These are phyloP conservation scores for Candida manassasensis DNA, from an alignment of 805 yeast species.

Conservation along the genomic window DNA sequence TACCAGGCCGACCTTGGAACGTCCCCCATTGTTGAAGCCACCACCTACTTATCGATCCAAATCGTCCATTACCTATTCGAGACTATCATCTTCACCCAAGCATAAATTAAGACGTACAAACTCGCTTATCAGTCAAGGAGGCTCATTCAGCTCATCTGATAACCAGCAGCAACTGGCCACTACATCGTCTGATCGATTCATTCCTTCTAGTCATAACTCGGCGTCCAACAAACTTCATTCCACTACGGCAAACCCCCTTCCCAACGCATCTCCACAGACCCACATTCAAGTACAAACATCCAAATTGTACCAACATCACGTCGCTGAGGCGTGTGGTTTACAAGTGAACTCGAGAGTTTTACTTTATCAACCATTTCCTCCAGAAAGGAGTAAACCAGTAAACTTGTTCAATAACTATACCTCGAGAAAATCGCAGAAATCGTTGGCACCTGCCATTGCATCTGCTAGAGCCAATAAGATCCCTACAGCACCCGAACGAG, in stretches of 20 bases:
- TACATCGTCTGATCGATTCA: conserved; percentile 36
- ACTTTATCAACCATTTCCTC: conserved; percentile 84
- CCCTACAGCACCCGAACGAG: conserved; percentile 86
- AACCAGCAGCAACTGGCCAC: conserved; percentile 19
- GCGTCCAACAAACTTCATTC: conserved; percentile 32
- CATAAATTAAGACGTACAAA: conserved; percentile 30
- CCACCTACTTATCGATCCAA: conserved; percentile 22
- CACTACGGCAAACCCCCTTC: conserved; percentile 32
- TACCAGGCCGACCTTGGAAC: conserved; percentile 7
- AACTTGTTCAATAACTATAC: conserved; percentile 25
- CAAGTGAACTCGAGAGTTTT: conserved; percentile 77
- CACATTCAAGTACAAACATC: conserved; percentile 53
- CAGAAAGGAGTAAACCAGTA: conserved; percentile 45
- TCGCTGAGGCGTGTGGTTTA: conserved; percentile 93
- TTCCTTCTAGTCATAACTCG: conserved; percentile 40
- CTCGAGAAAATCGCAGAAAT: conserved; percentile 24
- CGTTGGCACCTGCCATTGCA: conserved; percentile 46
- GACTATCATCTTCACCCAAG: conserved; percentile 19
- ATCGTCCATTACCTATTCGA: conserved; percentile 17
- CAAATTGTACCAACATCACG: conserved; percentile 66
- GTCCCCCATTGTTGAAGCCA: conserved; percentile 17
- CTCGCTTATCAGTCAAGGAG: conserved; percentile 24
- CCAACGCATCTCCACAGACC: conserved; percentile 48
- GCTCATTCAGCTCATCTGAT: conserved; percentile 24
- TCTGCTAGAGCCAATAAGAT: conserved; percentile 70